These are phyloP conservation scores for Hypoxylon sp. DNA, from an alignment of 2,329 filamentous ascomycete species.

Conservation along the genomic window DNA sequence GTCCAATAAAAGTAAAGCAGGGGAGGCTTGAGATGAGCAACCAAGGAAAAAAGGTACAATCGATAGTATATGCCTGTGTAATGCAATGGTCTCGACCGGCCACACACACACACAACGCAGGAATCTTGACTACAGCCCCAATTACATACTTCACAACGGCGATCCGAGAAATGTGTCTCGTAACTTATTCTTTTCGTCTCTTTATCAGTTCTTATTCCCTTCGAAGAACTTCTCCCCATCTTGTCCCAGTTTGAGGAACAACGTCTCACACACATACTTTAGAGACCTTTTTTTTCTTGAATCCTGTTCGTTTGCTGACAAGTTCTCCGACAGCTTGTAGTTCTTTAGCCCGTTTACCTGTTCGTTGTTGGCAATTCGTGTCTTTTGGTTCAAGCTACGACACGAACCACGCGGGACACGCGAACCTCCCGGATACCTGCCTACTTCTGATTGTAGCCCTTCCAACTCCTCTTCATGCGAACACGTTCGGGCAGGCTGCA, in stretches of 20 bases:
- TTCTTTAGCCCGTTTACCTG: slow-evolving; percentile 48
- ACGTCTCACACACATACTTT: slow-evolving; percentile 52
- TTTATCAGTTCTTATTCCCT: slow-evolving; percentile 51
- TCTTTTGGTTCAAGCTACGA: slow-evolving; percentile 50
- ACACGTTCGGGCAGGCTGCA: slow-evolving; percentile 64
- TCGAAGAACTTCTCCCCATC: slow-evolving; percentile 46
- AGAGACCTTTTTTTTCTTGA: slow-evolving; percentile 36
- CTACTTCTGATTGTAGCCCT: slow-evolving; percentile 57
- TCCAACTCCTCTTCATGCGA: slow-evolving; percentile 59
- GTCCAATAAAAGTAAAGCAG: slow-evolving; percentile 44
- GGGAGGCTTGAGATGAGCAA: slow-evolving; percentile 45
- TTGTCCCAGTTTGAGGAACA: slow-evolving; percentile 52
- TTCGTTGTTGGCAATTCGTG: slow-evolving; percentile 43
- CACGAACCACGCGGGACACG: slow-evolving; percentile 51
- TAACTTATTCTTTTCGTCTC: slow-evolving; percentile 48
- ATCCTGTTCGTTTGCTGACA: slow-evolving; percentile 51
- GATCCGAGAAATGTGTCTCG: slow-evolving; percentile 54
- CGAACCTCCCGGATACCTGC: slow-evolving; percentile 58
- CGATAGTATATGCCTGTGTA: slow-evolving; percentile 51
- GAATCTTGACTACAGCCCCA: slow-evolving; percentile 50
- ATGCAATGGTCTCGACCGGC: slow-evolving; percentile 51
- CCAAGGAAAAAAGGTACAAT: slow-evolving; percentile 51
- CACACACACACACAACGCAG: slow-evolving; percentile 39
- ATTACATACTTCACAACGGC: slow-evolving; percentile 50
- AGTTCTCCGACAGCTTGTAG: slow-evolving; percentile 45